Conservation (phyloP, 805 yeast genomes). For the Candida suzukii region DNA sequence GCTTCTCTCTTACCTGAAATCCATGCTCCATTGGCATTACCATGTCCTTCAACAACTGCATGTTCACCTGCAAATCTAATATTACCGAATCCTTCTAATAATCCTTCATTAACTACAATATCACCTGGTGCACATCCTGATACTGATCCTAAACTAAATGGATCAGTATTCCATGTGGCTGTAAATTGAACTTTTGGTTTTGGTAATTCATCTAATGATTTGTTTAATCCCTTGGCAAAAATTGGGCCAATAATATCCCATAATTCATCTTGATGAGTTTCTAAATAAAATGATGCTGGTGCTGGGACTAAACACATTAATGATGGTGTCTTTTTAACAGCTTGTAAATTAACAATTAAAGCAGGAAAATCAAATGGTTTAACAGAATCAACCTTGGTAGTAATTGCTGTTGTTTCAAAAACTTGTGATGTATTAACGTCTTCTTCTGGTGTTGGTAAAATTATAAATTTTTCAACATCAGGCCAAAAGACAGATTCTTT, state of each 20-base stretch:
- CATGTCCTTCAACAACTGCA: constrained; percentile 41
- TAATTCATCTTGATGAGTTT: constrained; percentile 30
- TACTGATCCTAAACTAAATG: constrained; percentile 43
- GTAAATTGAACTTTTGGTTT: constrained; percentile 18
- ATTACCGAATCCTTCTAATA: constrained; percentile 24
- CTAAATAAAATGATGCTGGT: constrained; percentile 41
- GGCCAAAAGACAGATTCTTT: constrained; percentile 35
- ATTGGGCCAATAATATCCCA: constrained; percentile 38
- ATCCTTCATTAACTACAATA: constrained; percentile 26
- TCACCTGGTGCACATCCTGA: constrained; percentile 36
- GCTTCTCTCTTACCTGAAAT: constrained; percentile 44
- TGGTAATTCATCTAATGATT: constrained; percentile 13
- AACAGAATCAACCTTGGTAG: background rate
- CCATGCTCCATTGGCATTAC: constrained; percentile 52
- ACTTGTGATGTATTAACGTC: background rate
- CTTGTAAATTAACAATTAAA: constrained; percentile 18
- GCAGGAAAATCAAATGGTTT: constrained; percentile 23
- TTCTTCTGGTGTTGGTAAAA: constrained; percentile 19
- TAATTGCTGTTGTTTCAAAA: background rate
- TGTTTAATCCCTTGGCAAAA: constrained; percentile 21
- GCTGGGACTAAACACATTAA: constrained; percentile 39
- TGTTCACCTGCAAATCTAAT: constrained; percentile 53
- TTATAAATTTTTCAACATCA: constrained; percentile 21
- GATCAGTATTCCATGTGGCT: constrained; percentile 43
- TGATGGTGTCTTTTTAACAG: constrained; percentile 25